Evolutionary conservation across 129 eudicot genomes (phyloP), one percentile per base, ranked within the genome.

Genomic region (Flaveria robusta): DNA sequence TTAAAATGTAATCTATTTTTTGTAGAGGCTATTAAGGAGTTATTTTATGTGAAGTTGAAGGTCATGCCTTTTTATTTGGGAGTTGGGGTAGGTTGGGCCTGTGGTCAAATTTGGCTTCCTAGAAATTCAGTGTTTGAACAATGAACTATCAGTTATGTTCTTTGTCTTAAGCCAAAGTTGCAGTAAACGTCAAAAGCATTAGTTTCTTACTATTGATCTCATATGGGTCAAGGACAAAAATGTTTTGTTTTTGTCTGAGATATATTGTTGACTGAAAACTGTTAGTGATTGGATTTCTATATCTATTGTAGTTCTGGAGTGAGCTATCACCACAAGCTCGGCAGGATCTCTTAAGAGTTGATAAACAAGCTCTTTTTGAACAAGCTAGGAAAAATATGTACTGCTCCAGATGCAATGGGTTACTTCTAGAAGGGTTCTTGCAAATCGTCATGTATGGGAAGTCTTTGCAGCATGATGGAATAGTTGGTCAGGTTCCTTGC

Each of bases 371-470:
- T 24, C 88, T 94, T 29, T 91, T 94, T n/a, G 98, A 94, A 83
- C 96, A 94, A 79, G 96, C 97, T 66, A 90, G 98, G 59, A 94
- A 94, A 84, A 91, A 87, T 60, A 86, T 94, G 96, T 94, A 91
- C 82, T 94, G 98, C 77, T 94, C 98, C 52, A 89, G 97, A 82
- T 94, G 98, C 87, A 91, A 94, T 26, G 98, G 98, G 74, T 69
- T 94, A 72, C 87, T 94, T 70, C 88, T 91, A 16, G 98, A 94
- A 81, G 97, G 97, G 16, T 94, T 87, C 74, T 31, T 86, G 86
- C 98, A 91, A 83, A 94, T 94, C 83, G 93, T 91, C 71, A 91
- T 85, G 92, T 91, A 91, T 78, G 97, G 98, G 7, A 94, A 94
- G 87, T 89, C 98, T 59, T 64, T 89, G 83, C 93, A 86, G 84